Evolutionary conservation across 345 rosid species (phyloP).

Genomic region (Balakata baccata): DNA sequence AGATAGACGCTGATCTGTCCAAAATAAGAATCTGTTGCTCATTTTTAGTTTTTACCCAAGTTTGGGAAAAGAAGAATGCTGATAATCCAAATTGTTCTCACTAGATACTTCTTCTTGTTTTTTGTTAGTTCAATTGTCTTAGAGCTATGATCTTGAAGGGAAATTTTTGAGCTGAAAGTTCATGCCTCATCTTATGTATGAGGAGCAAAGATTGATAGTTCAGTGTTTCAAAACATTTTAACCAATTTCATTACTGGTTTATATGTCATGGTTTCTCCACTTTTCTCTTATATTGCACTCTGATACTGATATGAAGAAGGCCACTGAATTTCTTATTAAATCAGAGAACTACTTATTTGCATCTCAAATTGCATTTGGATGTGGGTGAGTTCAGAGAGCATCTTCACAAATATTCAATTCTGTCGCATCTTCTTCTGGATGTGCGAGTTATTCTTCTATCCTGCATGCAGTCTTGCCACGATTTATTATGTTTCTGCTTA

Average conservation of each 20-base stretch:
- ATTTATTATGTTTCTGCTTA: background rate
- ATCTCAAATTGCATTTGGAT: background rate
- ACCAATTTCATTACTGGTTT: background rate
- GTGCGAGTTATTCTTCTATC: slow-evolving; percentile 10
- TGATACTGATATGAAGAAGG: slow-evolving; percentile 4
- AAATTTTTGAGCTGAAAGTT: background rate
- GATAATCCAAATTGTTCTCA: background rate
- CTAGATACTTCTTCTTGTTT: background rate
- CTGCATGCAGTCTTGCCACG: background rate
- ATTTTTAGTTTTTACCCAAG: background rate
- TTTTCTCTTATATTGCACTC: slow-evolving; percentile 14
- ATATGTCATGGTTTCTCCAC: background rate
- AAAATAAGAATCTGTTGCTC: background rate
- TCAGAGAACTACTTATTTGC: background rate
- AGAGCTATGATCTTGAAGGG: background rate
- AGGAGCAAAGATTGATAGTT: background rate
- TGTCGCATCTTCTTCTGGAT: background rate
- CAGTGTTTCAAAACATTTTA: background rate
- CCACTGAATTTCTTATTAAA: background rate
- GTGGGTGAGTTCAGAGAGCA: background rate
- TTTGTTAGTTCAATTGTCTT: background rate
- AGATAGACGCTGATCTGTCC: background rate
- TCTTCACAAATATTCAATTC: background rate
- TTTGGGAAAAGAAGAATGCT: background rate
- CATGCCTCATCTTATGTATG: background rate